phyloP scores from a whole-genome alignment of 2,329 filamentous ascomycete species.

The Knufia petricola region DNA sequence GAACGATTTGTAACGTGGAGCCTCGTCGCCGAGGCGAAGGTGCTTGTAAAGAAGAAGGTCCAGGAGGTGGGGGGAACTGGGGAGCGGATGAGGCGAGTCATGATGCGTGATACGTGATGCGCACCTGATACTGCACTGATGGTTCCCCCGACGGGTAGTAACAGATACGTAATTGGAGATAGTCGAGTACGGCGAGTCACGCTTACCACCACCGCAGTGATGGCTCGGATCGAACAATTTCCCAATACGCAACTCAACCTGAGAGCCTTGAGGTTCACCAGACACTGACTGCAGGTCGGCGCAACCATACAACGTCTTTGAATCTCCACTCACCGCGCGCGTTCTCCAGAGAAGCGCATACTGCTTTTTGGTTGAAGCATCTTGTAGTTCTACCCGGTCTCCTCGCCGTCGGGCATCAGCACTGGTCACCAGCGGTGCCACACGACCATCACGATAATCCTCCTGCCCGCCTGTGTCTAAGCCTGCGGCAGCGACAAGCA shows the following conservation, averaged over 20 bases:
- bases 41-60: neutral
- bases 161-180: too few relatives aligned
- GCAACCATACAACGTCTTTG: neutral
- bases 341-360: neutral
- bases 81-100: neutral
- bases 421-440: neutral
- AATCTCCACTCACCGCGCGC: neutral
- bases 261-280: too few relatives aligned
- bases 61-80: neutral
- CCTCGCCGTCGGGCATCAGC: neutral
- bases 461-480: neutral
- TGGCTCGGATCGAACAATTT: too few relatives aligned
- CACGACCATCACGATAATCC: neutral
- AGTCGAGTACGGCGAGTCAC: too few relatives aligned
- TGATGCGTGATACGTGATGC: neutral
- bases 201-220: too few relatives aligned
- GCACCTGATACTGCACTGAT: too few relatives aligned
- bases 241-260: too few relatives aligned
- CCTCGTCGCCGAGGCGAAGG: constrained; percentile 18
- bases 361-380: neutral
- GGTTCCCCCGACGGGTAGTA: too few relatives aligned
- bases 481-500: neutral
- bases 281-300: too few relatives aligned
- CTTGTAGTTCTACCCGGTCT: neutral
- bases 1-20: constrained; percentile 1